phyloP scores from a whole-genome alignment of 2,329 filamentous ascomycete species.

The Lachnellula occidentalis region DNA sequence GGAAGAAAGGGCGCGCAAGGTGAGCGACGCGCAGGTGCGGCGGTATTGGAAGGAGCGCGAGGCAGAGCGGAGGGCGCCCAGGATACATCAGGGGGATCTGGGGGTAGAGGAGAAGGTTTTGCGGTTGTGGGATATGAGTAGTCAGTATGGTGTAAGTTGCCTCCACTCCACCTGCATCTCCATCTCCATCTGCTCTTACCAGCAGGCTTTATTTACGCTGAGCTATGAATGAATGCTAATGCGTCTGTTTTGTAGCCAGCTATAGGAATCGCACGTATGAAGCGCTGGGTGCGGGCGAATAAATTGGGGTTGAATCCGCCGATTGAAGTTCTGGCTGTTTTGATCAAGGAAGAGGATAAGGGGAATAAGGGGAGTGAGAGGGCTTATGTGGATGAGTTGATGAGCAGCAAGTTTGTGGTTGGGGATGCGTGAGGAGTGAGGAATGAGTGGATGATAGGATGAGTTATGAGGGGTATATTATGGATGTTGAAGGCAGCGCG shows the following conservation, averaged over 20 bases:
- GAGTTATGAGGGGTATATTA: too few relatives aligned
- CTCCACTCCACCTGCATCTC: neutral
- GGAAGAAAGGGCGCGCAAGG: slow-evolving; percentile 55
- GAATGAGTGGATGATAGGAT: too few relatives aligned
- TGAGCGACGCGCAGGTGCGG: slow-evolving; percentile 64
- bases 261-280: slow-evolving; percentile 73
- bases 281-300: slow-evolving; percentile 84
- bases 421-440: slow-evolving; percentile 15
- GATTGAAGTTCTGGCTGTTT: slow-evolving; percentile 80
- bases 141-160: slow-evolving; percentile 77
- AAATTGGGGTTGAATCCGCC: slow-evolving; percentile 80
- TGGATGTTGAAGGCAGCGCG: too few relatives aligned
- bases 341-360: slow-evolving; percentile 64
- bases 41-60: slow-evolving; percentile 76
- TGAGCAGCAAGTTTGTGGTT: slow-evolving; percentile 42
- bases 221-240: slow-evolving; percentile 2
- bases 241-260: slow-evolving; percentile 59
- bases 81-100: slow-evolving; percentile 74
- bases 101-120: slow-evolving; percentile 76
- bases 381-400: slow-evolving; percentile 68
- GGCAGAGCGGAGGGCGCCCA: slow-evolving; percentile 56
- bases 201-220: slow-evolving; percentile 3
- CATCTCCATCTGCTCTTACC: neutral
- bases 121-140: slow-evolving; percentile 86
- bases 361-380: slow-evolving; percentile 51